Evolutionary conservation across 306 rosid genomes (phyloP), one percentile per base, ranked within the genome.

Genomic region (Medicago lupulina): DNA sequence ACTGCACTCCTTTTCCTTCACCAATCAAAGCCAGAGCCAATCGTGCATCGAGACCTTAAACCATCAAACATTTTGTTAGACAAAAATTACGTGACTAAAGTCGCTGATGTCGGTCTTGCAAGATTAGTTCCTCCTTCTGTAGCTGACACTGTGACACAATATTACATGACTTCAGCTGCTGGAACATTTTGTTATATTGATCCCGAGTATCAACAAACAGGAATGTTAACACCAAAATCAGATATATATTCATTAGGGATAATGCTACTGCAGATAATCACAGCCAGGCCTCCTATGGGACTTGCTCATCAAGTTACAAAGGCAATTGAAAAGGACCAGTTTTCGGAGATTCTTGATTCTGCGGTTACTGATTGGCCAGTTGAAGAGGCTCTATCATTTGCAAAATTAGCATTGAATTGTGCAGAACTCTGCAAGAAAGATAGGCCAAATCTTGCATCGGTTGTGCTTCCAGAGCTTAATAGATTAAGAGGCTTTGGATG

Each of bases 131-230:
- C 97, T 0, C 83, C 85, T 53, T 92, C 99, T 39, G 83, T 96
- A 21, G 97, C 86, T 0, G 89, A 96, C 67, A 77, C 68, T 34
- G 93, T 96, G 64, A 96, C 99, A 60, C 97, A 90, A 70, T 85
- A 78, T 79, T 88, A 89, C 86, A 77, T 96, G 96, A 96, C 99
- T 78, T 83, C 98, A 12, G 97, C 99, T 36, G 99, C 99, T 1
- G 99, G 99, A 70, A 96, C 99, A 39, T 90, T 96, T 46, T 96
- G 96, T 83, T 96, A 96, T 87, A 96, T 96, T 46, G 99, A 96
- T 86, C 99, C 99, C 0, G 97, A 96, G 92, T 96, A 92, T 57
- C 99, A 96, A 77, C 96, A 90, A 81, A 77, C 97, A 16, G 99
- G 98, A 34, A 84, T 71, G 36, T 81, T 96, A 76, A 96, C 97